Evolutionary conservation across 2,329 filamentous ascomycete species (phyloP).

Genomic region (Pseudogymnoascus sp.): DNA sequence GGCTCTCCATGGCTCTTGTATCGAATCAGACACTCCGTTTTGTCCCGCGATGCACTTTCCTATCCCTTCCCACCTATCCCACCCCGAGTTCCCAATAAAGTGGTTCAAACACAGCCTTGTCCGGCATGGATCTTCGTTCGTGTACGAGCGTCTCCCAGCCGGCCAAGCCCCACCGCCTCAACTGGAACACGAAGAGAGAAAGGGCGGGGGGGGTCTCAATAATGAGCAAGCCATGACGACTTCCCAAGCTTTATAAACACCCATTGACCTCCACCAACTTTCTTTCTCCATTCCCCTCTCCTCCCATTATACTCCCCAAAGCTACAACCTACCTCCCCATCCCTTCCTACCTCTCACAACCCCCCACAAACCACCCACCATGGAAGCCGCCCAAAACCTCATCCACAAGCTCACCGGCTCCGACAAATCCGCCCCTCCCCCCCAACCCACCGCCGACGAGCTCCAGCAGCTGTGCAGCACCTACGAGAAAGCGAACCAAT

Average conservation of each 20-base stretch:
- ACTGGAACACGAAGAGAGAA: background rate
- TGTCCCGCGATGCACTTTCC: background rate
- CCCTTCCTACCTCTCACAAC: background rate
- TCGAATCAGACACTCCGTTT: background rate
- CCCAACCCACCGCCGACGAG: constrained; percentile 31
- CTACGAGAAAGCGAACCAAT: constrained; percentile 68
- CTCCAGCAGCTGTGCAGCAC: constrained; percentile 53
- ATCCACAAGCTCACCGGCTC: constrained; percentile 38
- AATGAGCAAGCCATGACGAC: background rate
- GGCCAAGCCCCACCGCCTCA: background rate
- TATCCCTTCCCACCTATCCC: background rate
- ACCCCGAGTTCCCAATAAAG: background rate
- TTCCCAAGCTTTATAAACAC: background rate
- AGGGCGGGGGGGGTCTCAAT: background rate
- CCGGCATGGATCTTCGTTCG: background rate
- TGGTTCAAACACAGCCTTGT: background rate
- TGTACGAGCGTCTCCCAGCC: background rate
- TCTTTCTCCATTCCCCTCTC: background rate
- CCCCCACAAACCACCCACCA: constrained; percentile 12
- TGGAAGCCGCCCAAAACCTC: constrained; percentile 36
- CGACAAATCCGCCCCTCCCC: constrained; percentile 21
- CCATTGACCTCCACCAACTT: background rate
- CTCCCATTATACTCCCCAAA: background rate
- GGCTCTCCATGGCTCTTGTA: background rate
- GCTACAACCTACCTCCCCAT: background rate